Conservation (phyloP, 2,329 filamentous ascomycete genomes). For the Ceratocystis huliohia region DNA sequence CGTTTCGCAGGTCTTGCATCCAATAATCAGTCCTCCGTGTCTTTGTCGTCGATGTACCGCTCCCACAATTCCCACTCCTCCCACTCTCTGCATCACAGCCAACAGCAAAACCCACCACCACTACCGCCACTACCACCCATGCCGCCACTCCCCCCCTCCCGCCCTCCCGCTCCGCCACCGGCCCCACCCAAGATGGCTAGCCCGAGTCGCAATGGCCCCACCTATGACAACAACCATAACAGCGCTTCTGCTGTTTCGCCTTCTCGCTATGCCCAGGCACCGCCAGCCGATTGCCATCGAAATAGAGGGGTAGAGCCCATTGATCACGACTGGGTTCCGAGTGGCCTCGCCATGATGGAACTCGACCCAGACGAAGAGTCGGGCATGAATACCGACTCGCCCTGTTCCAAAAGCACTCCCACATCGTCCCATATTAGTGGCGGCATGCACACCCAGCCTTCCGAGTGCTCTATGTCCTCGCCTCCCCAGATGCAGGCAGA, state of each 20-base stretch:
- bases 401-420: constrained; percentile 19
- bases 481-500: constrained; percentile 10
- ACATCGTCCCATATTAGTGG: constrained; percentile 10
- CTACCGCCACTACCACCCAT: constrained; percentile 20
- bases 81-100: background rate
- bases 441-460: constrained; percentile 16
- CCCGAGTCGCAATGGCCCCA: constrained; percentile 1
- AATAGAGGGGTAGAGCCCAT: constrained; percentile 25
- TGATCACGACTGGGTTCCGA: constrained; percentile 27
- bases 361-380: constrained; percentile 24
- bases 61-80: background rate
- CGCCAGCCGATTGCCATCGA: constrained; percentile 23
- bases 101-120: constrained; percentile 7
- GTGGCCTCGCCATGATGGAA: constrained; percentile 24
- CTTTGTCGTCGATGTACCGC: constrained; percentile 10
- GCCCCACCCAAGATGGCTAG: constrained; percentile 4
- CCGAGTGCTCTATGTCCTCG: constrained; percentile 20
- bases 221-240: constrained; percentile 9
- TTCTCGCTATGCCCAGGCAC: background rate
- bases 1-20: constrained; percentile 20
- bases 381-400: constrained; percentile 22
- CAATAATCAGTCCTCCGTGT: constrained; percentile 20
- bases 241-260: constrained; percentile 20
- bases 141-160: background rate
- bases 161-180: background rate